Base-by-base conservation (phyloP, 164 flowering plant species). In the Vitis rupestris region DNA sequence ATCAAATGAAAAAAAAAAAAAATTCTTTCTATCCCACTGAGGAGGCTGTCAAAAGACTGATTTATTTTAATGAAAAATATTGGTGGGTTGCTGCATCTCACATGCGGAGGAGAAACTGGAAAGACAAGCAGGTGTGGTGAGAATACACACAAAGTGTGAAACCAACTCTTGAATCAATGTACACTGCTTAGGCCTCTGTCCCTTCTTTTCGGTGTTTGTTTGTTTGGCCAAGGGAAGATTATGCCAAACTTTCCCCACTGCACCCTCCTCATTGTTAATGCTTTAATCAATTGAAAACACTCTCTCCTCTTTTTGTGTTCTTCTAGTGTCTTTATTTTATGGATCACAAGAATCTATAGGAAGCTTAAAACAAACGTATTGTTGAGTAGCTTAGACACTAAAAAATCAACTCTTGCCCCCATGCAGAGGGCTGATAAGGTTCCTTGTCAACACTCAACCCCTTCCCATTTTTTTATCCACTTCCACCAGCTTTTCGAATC, bases 401-500 rank as follows among this genome's bases (percentile, higher is more conserved):
- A 37, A 37, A 37, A 3, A 37, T 37, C 44, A 56, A 15, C 59
- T 56, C 59, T 16, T 6, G 27, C 59, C 59, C 59, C 59, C 59
- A 56, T 56, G 59, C 9, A 56, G 23, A 23, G 59, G 56, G 7
- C 16, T 53, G 56, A 53, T 53, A 53, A 3, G 59, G 27, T 8
- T 56, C 59, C 59, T 17, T 16, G 23, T 56, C 59, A 37, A 37
- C 44, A 37, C 44, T 37, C 44, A 37, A 3, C 44, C 44, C 44
- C 44, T 37, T 37, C 44, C 44, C 44, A 3, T 47, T 2, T 2
- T 27, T 15, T 3, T 9, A 37, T 48, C 50, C 80, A 75, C 44
- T 37, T 6, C 44, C 44, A 37, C 44, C 44, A 77, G 75, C 70
- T 56, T 70, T 29, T 50, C 51, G 80, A 78, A 66, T 72, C 74